Evolutionary conservation across 345 rosid species (phyloP).

Genomic region (Hibiscus syriacus): DNA sequence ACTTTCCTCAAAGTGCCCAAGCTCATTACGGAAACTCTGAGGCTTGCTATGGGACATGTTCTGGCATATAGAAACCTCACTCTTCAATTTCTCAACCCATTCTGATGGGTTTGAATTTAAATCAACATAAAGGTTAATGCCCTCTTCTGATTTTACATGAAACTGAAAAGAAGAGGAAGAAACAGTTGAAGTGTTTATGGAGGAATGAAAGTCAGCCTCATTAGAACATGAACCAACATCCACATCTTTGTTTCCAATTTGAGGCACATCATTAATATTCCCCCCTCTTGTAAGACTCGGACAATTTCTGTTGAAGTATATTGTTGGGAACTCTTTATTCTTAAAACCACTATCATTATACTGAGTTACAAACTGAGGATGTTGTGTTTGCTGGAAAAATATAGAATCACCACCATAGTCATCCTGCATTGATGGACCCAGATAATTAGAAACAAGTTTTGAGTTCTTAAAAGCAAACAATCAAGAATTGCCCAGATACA

Average conservation of each 20-base stretch:
- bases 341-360: slow-evolving; percentile 17
- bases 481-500: not conserved
- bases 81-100: slow-evolving; percentile 56
- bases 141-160: slow-evolving; percentile 60
- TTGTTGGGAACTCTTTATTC: slow-evolving; percentile 19
- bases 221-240: slow-evolving; percentile 25
- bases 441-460: not conserved
- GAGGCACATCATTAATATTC: slow-evolving; percentile 20
- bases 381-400: slow-evolving; percentile 16
- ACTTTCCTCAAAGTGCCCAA: slow-evolving; percentile 36
- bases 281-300: slow-evolving; percentile 9
- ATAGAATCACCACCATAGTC: slow-evolving; percentile 24
- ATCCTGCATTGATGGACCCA: slow-evolving; percentile 30
- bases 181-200: slow-evolving; percentile 14
- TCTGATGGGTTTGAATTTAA: slow-evolving; percentile 54
- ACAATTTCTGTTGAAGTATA: slow-evolving; percentile 15
- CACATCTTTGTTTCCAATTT: slow-evolving; percentile 20
- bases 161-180: slow-evolving; percentile 60
- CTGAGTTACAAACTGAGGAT: slow-evolving; percentile 21
- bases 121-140: slow-evolving; percentile 76
- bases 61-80: slow-evolving; percentile 42
- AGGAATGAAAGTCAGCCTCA: slow-evolving; percentile 18
- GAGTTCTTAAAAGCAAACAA: not conserved
- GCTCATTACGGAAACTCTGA: slow-evolving; percentile 30
- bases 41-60: slow-evolving; percentile 32